phyloP scores from a whole-genome alignment of 306 rosid species.

The Vachellia collinsii region DNA sequence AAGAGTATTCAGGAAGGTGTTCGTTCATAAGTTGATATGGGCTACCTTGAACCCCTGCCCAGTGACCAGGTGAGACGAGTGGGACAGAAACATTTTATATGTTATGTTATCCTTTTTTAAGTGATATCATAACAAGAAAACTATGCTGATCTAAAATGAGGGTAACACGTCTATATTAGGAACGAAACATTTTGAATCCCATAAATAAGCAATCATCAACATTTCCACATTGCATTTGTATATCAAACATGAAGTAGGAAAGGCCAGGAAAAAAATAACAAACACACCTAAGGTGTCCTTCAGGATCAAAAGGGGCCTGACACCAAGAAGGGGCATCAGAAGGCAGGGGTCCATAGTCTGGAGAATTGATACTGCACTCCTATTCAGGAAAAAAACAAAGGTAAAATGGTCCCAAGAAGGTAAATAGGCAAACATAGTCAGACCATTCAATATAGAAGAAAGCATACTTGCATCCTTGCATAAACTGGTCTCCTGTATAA shows the following conservation, averaged over 20 bases:
- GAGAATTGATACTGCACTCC: slow-evolving; percentile 92
- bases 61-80: no score
- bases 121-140: background rate
- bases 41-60: background rate
- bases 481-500: slow-evolving; percentile 70
- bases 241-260: slow-evolving; percentile 9
- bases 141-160: no score
- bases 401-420: background rate
- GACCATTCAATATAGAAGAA: slow-evolving; percentile 20
- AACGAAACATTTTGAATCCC: background rate
- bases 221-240: background rate
- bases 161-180: background rate
- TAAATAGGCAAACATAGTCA: background rate
- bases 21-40: background rate
- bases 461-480: slow-evolving; percentile 66
- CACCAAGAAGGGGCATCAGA: slow-evolving; percentile 95
- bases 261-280: slow-evolving; percentile 1
- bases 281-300: slow-evolving; percentile 83
- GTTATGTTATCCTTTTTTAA: background rate
- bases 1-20: background rate
- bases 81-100: background rate
- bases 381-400: slow-evolving; percentile 33
- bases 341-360: slow-evolving; percentile 85
- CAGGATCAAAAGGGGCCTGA: slow-evolving; percentile 98
- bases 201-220: background rate